These are phyloP conservation scores for Neckera pumila DNA, from an alignment of 225 moss, liverwort and hornwort genomes.

Conservation along the genomic window DNA sequence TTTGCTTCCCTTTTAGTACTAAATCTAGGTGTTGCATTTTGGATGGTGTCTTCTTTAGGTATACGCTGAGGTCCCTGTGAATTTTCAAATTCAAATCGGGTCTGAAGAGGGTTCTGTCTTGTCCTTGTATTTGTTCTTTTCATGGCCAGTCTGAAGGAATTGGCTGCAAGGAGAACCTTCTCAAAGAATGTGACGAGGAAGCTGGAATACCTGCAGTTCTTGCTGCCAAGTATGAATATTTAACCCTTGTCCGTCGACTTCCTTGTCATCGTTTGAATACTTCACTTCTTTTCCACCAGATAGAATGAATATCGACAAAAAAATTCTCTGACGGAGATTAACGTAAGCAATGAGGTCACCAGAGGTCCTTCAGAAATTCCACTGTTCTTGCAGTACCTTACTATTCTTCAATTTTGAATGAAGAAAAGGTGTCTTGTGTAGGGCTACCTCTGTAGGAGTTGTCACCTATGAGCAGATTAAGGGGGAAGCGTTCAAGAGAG, in stretches of 20 bases:
- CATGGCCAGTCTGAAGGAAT: constrained; percentile 54
- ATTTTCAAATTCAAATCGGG: background rate
- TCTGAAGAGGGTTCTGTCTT: background rate
- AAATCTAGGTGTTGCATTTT: background rate
- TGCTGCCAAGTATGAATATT: constrained; percentile 47
- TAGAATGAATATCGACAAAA: background rate
- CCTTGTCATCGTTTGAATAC: background rate
- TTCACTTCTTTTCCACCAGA: background rate
- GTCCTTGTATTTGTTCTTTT: background rate
- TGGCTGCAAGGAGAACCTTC: constrained; percentile 63
- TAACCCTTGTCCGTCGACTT: background rate
- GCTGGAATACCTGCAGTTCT: constrained; percentile 67
- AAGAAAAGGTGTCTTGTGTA: background rate
- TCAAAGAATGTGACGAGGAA: constrained; percentile 98
- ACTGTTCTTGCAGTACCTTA: background rate
- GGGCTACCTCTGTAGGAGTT: constrained; percentile 76
- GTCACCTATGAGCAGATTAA: constrained; percentile 65
- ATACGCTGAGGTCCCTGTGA: background rate
- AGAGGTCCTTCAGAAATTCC: background rate
- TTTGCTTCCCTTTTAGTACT: background rate
- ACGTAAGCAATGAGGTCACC: background rate
- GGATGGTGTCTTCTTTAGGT: background rate
- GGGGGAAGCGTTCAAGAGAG: constrained; percentile 61
- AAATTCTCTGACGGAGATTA: background rate
- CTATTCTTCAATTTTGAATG: background rate